phyloP scores from a whole-genome alignment of 2,329 filamentous ascomycete species.

The Phialophora verrucosa region DNA sequence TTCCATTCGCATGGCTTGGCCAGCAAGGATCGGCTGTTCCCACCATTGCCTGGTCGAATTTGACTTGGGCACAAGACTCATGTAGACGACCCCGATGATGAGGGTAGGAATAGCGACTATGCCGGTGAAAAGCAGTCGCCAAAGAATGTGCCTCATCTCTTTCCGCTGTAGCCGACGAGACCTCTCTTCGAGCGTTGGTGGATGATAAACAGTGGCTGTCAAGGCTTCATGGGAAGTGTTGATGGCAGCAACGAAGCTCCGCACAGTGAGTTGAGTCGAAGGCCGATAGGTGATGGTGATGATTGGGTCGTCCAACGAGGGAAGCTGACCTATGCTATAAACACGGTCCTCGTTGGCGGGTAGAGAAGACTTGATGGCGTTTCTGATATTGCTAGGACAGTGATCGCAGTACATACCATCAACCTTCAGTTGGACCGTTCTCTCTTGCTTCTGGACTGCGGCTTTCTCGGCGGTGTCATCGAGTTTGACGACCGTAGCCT shows the following conservation, averaged over 20 bases:
- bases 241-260: slow-evolving; percentile 73
- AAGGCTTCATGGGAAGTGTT: slow-evolving; percentile 70
- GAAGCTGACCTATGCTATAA: slow-evolving; percentile 57
- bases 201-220: slow-evolving; percentile 73
- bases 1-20: slow-evolving; percentile 74
- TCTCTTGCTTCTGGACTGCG: slow-evolving; percentile 36
- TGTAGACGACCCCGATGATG: slow-evolving; percentile 86
- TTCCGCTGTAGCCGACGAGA: slow-evolving; percentile 72
- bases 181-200: slow-evolving; percentile 81
- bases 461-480: slow-evolving; percentile 43
- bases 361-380: slow-evolving; percentile 39
- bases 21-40: slow-evolving; percentile 72
- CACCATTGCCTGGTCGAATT: slow-evolving; percentile 68
- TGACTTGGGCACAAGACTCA: slow-evolving; percentile 73
- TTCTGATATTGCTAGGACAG: slow-evolving; percentile 61
- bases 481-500: slow-evolving; percentile 63
- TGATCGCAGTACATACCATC: slow-evolving; percentile 77
- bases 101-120: slow-evolving; percentile 80
- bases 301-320: slow-evolving; percentile 68
- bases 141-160: slow-evolving; percentile 71
- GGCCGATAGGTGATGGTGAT: slow-evolving; percentile 75
- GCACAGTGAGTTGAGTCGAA: slow-evolving; percentile 72
- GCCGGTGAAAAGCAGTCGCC: slow-evolving; percentile 72
- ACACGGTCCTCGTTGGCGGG: slow-evolving; percentile 47
- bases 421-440: slow-evolving; percentile 69